These are phyloP conservation scores for Gossypium turneri DNA, from an alignment of 345 rosid species.

Conservation along the genomic window DNA sequence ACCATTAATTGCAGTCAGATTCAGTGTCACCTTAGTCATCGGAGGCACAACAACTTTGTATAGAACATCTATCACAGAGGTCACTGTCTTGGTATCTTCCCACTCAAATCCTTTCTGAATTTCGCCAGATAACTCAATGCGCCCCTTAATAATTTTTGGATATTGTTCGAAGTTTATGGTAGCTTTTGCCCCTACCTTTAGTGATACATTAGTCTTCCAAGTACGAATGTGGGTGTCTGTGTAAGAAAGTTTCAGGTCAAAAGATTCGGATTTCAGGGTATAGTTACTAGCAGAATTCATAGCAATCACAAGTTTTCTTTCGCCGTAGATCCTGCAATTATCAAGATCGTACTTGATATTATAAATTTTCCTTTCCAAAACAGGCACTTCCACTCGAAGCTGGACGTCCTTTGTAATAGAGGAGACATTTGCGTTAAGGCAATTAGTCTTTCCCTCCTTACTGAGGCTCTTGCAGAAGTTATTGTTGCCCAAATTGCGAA, in stretches of 20 bases:
- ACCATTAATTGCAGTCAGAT: neutral
- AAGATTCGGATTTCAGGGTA: neutral
- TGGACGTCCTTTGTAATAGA: neutral
- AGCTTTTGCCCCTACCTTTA: neutral
- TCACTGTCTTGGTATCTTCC: neutral
- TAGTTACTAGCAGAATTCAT: neutral
- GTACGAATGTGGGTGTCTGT: neutral
- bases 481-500: neutral
- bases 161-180: neutral
- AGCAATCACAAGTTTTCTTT: neutral
- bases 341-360: neutral
- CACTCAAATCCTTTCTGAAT: neutral
- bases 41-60: neutral
- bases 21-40: neutral
- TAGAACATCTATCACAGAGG: neutral
- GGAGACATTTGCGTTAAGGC: neutral
- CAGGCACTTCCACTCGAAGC: neutral
- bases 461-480: neutral
- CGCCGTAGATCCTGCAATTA: neutral
- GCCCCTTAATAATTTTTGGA: neutral
- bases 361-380: neutral
- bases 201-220: neutral
- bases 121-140: neutral
- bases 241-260: neutral
- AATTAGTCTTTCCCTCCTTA: neutral